Percentiles rank a stretch among this genome's conserved stretches.
These are phyloP conservation scores for Lagenidium sp. DNA, from an alignment of 352 stramenopile genomes.

Conservation along the genomic window DNA sequence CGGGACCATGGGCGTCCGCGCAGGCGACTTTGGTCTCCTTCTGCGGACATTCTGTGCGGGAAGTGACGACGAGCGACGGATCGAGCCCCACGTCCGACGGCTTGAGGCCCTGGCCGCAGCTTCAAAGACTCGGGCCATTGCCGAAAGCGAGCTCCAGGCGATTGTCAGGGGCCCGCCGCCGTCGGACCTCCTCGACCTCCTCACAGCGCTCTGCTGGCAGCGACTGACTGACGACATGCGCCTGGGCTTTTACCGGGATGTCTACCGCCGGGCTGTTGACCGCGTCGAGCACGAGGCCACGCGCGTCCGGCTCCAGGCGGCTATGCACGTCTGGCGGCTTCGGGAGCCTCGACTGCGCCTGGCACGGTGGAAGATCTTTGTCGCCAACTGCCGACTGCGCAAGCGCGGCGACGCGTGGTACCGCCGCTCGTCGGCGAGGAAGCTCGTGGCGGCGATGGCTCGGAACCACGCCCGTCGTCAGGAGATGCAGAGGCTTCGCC, in stretches of 20 bases:
- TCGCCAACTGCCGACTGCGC: constrained; percentile 18
- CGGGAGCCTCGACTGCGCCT: constrained; percentile 34
- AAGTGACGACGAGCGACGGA: constrained; percentile 22
- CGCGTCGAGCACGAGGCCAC: constrained; percentile 29
- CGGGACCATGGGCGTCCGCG: constrained; percentile 17
- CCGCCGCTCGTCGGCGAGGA: constrained; percentile 2
- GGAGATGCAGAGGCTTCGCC: constrained; percentile 17
- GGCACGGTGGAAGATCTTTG: constrained; percentile 36
- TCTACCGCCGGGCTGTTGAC: constrained; percentile 30
- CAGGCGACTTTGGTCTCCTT: constrained; percentile 16
- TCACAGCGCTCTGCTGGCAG: constrained; percentile 38
- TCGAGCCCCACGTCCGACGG: constrained; percentile 22
- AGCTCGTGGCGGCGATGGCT: constrained; percentile 17
- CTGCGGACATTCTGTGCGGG: constrained; percentile 29
- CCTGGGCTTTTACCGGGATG: constrained; percentile 33
- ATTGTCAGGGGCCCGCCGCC: too few relatives aligned
- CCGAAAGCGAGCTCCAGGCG: too few relatives aligned
- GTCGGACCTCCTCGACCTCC: constrained; percentile 14
- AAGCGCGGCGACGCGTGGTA: constrained; percentile 25
- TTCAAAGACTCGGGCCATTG: too few relatives aligned
- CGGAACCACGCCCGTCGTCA: constrained; percentile 11
- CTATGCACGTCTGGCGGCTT: constrained; percentile 33
- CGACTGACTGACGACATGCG: constrained; percentile 52
- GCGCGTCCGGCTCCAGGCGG: constrained; percentile 15
- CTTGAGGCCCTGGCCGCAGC: too few relatives aligned